phyloP scores from a whole-genome alignment of 2,329 filamentous ascomycete species.

The Epichloe elymi region DNA sequence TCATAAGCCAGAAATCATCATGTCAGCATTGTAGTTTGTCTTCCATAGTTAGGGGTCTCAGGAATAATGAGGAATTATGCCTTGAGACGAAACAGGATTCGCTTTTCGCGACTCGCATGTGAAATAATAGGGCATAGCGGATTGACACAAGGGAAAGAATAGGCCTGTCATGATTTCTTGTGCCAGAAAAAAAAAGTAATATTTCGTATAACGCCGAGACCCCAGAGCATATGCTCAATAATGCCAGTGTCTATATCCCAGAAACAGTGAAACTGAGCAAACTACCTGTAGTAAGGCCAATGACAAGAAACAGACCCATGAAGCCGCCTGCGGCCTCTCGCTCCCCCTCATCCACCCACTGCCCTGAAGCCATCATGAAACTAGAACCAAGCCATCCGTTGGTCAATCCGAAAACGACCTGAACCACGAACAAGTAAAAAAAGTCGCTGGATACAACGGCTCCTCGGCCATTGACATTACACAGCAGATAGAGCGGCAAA shows the following conservation, averaged over 20 bases:
- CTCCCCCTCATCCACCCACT: conserved; percentile 73
- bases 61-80: not conserved
- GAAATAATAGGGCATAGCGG: not conserved
- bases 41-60: not conserved
- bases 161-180: not conserved
- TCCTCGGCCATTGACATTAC: conserved; percentile 70
- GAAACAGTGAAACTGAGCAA: conserved; percentile 71
- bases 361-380: conserved; percentile 81
- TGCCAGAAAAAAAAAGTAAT: not conserved
- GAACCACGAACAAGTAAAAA: conserved; percentile 78
- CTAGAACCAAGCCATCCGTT: conserved; percentile 80
- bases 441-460: conserved; percentile 65
- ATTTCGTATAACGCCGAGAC: not conserved
- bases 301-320: conserved; percentile 84
- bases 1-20: not conserved
- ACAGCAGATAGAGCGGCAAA: conserved; percentile 76
- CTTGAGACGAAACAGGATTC: not conserved
- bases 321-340: conserved; percentile 83
- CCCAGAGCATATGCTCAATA: not conserved
- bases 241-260: conserved; percentile 14
- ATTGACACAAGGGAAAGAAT: not conserved
- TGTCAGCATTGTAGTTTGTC: not conserved
- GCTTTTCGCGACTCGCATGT: not conserved
- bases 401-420: conserved; percentile 68
- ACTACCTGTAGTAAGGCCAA: conserved; percentile 73